phyloP scores from a whole-genome alignment of 164 flowering plant genomes.

The Cinnamomum micranthum region DNA sequence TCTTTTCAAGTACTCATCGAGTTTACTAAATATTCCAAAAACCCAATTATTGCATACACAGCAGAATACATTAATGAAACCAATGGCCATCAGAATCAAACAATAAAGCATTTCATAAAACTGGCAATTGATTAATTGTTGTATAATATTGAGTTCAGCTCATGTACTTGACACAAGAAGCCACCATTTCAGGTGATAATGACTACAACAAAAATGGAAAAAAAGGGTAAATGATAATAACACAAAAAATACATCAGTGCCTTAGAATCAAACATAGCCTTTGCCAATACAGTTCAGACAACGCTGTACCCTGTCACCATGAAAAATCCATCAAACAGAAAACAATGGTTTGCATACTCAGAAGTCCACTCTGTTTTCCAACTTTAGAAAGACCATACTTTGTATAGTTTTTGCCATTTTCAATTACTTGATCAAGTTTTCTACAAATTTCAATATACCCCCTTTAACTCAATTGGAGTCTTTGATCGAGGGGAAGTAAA shows the following conservation, averaged over 20 bases:
- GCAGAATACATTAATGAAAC: background rate
- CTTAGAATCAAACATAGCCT: conserved; percentile 39
- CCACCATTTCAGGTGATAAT: background rate
- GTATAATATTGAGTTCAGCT: background rate
- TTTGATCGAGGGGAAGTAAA: background rate
- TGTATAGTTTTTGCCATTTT: background rate
- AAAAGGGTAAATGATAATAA: background rate
- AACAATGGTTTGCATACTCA: background rate
- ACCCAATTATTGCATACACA: background rate
- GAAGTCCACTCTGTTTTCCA: background rate
- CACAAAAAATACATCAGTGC: too few relatives aligned
- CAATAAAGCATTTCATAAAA: background rate
- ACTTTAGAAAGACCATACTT: background rate
- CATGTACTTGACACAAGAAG: background rate
- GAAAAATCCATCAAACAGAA: conserved; percentile 6
- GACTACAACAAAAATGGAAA: background rate
- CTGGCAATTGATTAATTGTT: background rate
- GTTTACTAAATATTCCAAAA: too few relatives aligned
- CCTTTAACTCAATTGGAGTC: background rate
- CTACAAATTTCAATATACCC: background rate
- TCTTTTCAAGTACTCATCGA: too few relatives aligned
- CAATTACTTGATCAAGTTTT: background rate
- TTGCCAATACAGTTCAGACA: conserved; percentile 72
- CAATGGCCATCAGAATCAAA: background rate
- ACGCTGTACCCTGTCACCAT: conserved; percentile 54